phyloP scores from a whole-genome alignment of 2,329 filamentous ascomycete species.

The Bipolaris sorokiniana region DNA sequence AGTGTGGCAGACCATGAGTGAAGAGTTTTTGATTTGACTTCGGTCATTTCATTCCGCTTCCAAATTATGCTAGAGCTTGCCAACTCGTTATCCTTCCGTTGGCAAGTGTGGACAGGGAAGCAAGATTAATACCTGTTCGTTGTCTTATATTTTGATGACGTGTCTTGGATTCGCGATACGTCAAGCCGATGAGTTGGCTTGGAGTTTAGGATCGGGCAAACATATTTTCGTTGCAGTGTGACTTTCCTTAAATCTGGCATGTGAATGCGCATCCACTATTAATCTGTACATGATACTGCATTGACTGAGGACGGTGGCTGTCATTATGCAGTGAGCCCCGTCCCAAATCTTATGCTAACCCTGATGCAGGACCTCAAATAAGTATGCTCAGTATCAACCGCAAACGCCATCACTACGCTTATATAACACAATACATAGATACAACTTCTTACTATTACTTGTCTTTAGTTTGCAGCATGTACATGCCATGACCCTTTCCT shows the following conservation, averaged over 20 bases:
- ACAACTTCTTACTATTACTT: not conserved
- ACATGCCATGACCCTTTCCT: not conserved
- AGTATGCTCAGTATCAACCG: not conserved
- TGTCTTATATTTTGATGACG: slow-evolving; percentile 37
- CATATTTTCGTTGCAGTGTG: not conserved
- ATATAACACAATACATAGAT: not conserved
- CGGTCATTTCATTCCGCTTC: slow-evolving; percentile 37
- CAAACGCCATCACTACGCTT: not conserved
- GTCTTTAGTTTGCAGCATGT: not conserved
- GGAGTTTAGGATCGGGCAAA: slow-evolving; percentile 23
- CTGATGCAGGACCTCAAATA: not conserved
- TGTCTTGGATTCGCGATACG: slow-evolving; percentile 34
- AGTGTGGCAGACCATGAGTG: not conserved
- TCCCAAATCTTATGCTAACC: not conserved
- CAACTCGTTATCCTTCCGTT: slow-evolving; percentile 45
- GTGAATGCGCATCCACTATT: not conserved
- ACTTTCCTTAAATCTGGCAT: not conserved
- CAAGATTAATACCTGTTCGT: slow-evolving; percentile 41
- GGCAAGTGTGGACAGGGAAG: slow-evolving; percentile 53
- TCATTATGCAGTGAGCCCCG: not conserved
- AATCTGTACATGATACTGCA: not conserved
- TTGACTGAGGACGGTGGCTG: not conserved
- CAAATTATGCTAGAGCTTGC: slow-evolving; percentile 52
- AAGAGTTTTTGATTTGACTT: not conserved
- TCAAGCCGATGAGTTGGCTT: slow-evolving; percentile 33